phyloP scores from a whole-genome alignment of 495 filamentous ascomycete species.

The Oidiodendron maius region DNA sequence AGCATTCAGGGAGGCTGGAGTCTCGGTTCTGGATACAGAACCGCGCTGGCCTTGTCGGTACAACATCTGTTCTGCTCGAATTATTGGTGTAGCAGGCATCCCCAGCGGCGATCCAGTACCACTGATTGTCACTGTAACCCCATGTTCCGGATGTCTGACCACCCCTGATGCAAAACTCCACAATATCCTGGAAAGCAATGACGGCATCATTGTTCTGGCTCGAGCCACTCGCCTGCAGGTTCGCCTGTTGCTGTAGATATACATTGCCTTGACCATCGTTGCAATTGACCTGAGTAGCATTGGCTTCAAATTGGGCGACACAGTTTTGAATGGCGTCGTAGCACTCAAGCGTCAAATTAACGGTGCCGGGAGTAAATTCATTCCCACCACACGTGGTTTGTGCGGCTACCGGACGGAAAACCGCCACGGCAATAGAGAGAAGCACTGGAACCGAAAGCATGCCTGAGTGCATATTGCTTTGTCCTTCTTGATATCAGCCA shows the following conservation, averaged over 20 bases:
- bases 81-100: constrained; percentile 12
- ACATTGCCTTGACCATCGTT: constrained; percentile 4
- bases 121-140: constrained; percentile 13
- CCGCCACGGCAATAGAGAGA: neutral
- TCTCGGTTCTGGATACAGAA: constrained; percentile 15
- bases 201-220: constrained; percentile 13
- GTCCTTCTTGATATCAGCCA: too few relatives aligned
- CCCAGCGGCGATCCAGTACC: constrained; percentile 11
- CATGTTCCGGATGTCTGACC: constrained; percentile 11
- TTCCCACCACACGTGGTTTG: constrained; percentile 10
- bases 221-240: neutral
- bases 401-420: constrained; percentile 6
- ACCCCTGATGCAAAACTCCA: constrained; percentile 8
- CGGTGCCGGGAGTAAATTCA: constrained; percentile 8
- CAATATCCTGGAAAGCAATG: constrained; percentile 13
- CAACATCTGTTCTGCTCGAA: constrained; percentile 5
- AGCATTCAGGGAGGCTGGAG: constrained; percentile 6
- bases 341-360: constrained; percentile 13
- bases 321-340: constrained; percentile 11
- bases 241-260: constrained; percentile 7
- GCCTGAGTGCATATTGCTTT: neutral
- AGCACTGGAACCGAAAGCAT: neutral
- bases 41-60: constrained; percentile 6
- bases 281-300: constrained; percentile 9
- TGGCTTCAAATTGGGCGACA: constrained; percentile 12